A percentile compares a stretch with the other conserved stretches of the same genome.
Conservation (phyloP, 805 yeast genomes). For the Groenewaldozyma salmanticensis region DNA sequence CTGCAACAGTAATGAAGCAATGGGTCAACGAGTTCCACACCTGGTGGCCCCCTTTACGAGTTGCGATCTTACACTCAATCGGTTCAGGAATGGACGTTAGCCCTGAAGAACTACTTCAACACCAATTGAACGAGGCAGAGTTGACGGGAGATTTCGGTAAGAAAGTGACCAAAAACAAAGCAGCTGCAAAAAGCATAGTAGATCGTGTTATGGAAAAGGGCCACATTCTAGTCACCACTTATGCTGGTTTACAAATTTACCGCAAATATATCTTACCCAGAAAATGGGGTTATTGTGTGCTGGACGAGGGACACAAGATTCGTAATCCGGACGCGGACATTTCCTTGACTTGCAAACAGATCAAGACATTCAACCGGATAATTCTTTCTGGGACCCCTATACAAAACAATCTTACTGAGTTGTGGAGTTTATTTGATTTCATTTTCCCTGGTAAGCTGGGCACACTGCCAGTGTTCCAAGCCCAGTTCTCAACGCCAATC, state of each 20-base stretch:
- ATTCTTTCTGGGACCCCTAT: conserved; percentile 95
- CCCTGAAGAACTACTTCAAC: conserved; percentile 22
- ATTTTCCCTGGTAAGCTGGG: conserved; percentile 92
- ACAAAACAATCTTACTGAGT: conserved; percentile 82
- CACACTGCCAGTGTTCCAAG: conserved; percentile 88
- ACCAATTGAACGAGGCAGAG: conserved; percentile 18
- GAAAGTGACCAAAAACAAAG: conserved; percentile 30
- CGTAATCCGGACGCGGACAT: conserved; percentile 89
- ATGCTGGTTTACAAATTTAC: conserved; percentile 73
- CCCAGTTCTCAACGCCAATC: conserved; percentile 85
- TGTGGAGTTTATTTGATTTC: conserved; percentile 94
- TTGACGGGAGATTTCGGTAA: conserved; percentile 19
- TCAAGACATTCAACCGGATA: conserved; percentile 75
- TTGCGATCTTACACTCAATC: conserved; percentile 80
- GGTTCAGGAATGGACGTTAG: conserved; percentile 70
- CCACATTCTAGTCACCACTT: conserved; percentile 82
- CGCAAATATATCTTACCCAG: conserved; percentile 51
- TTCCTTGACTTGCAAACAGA: conserved; percentile 72
- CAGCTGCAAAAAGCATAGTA: conserved; percentile 31
- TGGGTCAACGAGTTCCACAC: conserved; percentile 95
- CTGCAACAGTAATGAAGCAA: conserved; percentile 91
- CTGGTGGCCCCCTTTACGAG: conserved; percentile 96
- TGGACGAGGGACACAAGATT: conserved; percentile 96
- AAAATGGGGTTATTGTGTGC: conserved; percentile 81
- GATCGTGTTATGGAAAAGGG: conserved; percentile 57